Evolutionary conservation across 2,329 filamentous ascomycete species (phyloP), one percentile per base, ranked within the genome.

Genomic region (Cladosporium sp.): DNA sequence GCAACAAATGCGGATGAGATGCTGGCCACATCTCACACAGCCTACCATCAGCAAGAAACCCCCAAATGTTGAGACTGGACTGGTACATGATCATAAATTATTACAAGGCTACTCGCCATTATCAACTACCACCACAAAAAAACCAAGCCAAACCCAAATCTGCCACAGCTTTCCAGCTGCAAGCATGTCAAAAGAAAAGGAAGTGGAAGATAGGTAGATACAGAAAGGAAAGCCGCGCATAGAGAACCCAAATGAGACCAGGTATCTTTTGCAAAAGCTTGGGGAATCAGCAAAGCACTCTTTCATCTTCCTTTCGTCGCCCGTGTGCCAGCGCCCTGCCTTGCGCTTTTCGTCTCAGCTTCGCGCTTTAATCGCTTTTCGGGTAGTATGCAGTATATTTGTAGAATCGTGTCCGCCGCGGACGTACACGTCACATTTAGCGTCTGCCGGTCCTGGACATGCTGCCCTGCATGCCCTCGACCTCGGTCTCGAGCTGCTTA

Each of bases 401-500:
- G 32, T 58, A 61, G n/a, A 21, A 5, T 46, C 39, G 56, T 63
- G 34, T 46, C 60, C 39, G 18, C 21, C 25, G 10, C 34, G 62
- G 25, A 56, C 60, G n/a, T n/a, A 3, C 43, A 26, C 21, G 21
- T 18, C 16, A 32, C 25, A 56, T 57, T 68, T 71, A 75, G 65
- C 74, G 74, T 30, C 74, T 70, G 60, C 74, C 74, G 49, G 74
- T 76, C 63, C 74, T 72, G 58, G 69, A 70, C 70, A 77, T 75
- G 67, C 74, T 76, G 58, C 75, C 82, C 71, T 98, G 94, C 88
- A 98, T 91, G 73, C 88, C 83, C 82, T 99, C 95, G 76, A 99
- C 90, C 78, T 99, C 95, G 72, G 86, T 84, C 83, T 99, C 95
- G 74, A 96, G 86, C 79, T 91, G 88, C 86, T 95, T 95, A 86